Evolutionary conservation across 2,329 filamentous ascomycete species (phyloP).

Genomic region (Trichoderma asperellum): DNA sequence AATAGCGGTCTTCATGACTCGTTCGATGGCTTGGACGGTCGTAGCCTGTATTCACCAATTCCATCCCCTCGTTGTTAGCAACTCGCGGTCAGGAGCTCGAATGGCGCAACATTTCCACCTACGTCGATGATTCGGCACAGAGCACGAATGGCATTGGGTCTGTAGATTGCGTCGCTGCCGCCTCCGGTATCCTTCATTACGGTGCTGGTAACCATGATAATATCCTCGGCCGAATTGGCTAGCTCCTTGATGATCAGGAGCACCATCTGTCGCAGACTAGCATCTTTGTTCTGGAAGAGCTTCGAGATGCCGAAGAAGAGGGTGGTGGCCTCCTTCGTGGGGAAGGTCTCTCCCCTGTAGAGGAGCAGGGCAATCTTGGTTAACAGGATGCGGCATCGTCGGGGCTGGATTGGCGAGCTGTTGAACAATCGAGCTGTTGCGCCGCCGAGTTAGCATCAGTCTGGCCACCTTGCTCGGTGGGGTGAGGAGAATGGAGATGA

Average conservation of each 20-base stretch:
- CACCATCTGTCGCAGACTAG: constrained; percentile 96
- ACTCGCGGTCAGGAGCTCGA: constrained; percentile 31
- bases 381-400: constrained; percentile 94
- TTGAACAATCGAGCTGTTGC: constrained; percentile 90
- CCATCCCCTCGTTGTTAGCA: constrained; percentile 14
- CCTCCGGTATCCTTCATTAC: constrained; percentile 99
- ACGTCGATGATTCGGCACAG: constrained; percentile 97
- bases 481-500: constrained; percentile 32
- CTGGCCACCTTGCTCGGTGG: constrained; percentile 31
- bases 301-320: constrained; percentile 99
- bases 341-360: constrained; percentile 96
- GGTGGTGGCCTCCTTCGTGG: constrained; percentile 93
- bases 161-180: constrained; percentile 89
- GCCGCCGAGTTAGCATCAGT: constrained; percentile 42
- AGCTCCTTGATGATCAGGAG: constrained; percentile 98
- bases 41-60: constrained; percentile 63
- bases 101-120: constrained; percentile 43
- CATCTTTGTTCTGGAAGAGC: constrained; percentile 99
- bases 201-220: constrained; percentile 99
- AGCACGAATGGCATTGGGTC: constrained; percentile 93
- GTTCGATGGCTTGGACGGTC: constrained; percentile 96
- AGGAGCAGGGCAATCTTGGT: constrained; percentile 96
- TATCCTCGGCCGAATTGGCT: constrained; percentile 92
- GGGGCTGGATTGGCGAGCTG: constrained; percentile 92
- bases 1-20: constrained; percentile 98